These are phyloP conservation scores for Pulveroboletus sp. DNA, from an alignment of 768 basidiomycete genomes.

Conservation along the genomic window DNA sequence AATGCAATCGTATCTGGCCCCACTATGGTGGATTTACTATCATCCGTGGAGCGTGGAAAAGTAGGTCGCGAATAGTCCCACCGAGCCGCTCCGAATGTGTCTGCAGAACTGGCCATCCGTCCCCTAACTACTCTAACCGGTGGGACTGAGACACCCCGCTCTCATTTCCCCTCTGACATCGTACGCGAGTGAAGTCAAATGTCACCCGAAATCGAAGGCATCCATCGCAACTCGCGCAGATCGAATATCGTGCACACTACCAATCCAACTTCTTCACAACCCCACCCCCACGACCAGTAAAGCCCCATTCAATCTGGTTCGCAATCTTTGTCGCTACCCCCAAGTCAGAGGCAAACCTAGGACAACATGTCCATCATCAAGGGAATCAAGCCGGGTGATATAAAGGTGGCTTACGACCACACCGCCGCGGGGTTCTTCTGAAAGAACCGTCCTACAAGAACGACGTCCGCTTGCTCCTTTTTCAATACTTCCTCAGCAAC, in stretches of 20 bases:
- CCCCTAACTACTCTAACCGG: no score
- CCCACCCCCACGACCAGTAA: conserved; percentile 28
- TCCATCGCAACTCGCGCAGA: no score
- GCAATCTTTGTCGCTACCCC: conserved; percentile 43
- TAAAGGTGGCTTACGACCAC: conserved; percentile 28
- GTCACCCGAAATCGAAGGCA: no score
- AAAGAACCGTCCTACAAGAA: conserved; percentile 52
- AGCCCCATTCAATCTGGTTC: conserved; percentile 54
- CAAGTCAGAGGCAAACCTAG: conserved; percentile 49
- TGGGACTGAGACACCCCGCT: no score
- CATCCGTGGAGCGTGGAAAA: no score
- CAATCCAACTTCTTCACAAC: conserved; percentile 8
- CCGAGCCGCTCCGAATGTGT: no score
- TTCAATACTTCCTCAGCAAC: conserved; percentile 44
- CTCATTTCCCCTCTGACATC: no score
- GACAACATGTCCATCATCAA: neutral
- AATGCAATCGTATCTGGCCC: no score
- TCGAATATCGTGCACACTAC: no score
- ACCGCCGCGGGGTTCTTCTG: conserved; percentile 53
- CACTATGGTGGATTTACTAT: neutral
- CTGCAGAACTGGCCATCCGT: no score
- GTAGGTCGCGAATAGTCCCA: no score
- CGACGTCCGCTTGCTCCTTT: conserved; percentile 39
- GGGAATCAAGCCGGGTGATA: neutral
- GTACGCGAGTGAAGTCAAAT: no score